Base-by-base conservation (phyloP, 192 early-diverging fungal species). In the Diversispora eburnea region DNA sequence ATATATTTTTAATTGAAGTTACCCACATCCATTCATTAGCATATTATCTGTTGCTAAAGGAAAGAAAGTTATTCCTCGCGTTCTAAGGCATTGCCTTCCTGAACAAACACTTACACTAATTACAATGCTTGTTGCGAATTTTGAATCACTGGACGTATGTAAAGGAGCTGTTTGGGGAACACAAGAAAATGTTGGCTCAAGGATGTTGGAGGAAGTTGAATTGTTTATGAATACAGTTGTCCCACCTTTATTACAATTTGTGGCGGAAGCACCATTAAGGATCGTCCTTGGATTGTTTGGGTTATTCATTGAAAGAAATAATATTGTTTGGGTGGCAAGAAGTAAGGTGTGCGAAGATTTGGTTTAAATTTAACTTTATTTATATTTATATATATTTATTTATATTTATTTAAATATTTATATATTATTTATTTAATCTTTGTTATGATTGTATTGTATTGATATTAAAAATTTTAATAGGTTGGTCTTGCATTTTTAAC, bases 401-500 rank as follows among this genome's bases (percentile, higher is more conserved):
- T 60, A 60, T 68, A 25, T 17, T 61, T 60, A 68, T 68, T 61
- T 25, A n/a, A n/a, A n/a, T n/a, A n/a, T n/a, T n/a, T n/a, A n/a
- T n/a, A n/a, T n/a, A n/a, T n/a, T n/a, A n/a, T n/a, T n/a, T n/a
- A n/a, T n/a, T n/a, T n/a, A n/a, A n/a, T n/a, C n/a, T n/a, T n/a
- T n/a, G n/a, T n/a, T n/a, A n/a, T n/a, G n/a, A n/a, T n/a, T n/a
- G n/a, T n/a, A n/a, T n/a, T n/a, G n/a, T n/a, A n/a, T n/a, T n/a
- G n/a, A n/a, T n/a, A n/a, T n/a, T n/a, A n/a, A n/a, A n/a, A n/a
- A n/a, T n/a, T 41, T 4, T 41, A 67, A 57, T 74, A 84, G 79
- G 88, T 89, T 46, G 97, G 95, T 9, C 83, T 98, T 72, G 91
- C 91, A 4, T 88, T 97, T 60, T 82, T 99, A 80, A 94, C 95